Conservation (phyloP, 2,329 filamentous ascomycete species). For the Epichloe sp. region DNA sequence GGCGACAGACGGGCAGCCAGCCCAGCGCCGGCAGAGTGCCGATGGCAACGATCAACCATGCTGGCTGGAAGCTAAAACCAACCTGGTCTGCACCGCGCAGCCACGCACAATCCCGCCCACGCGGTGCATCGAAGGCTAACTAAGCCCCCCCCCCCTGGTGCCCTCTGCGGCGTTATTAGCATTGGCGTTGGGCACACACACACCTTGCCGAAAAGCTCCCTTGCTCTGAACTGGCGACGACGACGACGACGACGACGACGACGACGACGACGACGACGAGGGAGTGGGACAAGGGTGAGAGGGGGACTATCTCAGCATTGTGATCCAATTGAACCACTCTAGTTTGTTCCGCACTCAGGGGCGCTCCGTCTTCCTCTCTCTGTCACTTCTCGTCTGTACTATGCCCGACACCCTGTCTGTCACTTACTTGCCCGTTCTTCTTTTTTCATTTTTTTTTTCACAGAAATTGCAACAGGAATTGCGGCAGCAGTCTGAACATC, state of each 20-base stretch:
- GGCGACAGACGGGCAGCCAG: neutral
- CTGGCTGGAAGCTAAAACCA: neutral
- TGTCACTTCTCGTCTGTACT: too few species aligned
- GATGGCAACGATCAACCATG: neutral
- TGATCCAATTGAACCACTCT: neutral
- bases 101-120: too few species aligned
- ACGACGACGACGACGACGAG: too few species aligned
- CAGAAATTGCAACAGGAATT: neutral
- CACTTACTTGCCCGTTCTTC: neutral
- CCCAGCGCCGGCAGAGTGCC: slow-evolving; percentile 4
- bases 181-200: neutral
- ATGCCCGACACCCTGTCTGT: too few species aligned
- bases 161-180: too few species aligned
- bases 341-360: too few species aligned
- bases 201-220: neutral
- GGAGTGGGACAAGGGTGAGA: neutral
- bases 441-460: neutral
- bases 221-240: neutral
- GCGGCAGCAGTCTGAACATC: neutral
- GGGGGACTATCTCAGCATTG: neutral
- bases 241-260: too few species aligned
- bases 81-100: neutral
- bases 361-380: too few species aligned
- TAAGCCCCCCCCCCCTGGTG: too few species aligned
- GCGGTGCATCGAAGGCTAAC: neutral